Conservation (phyloP, 129 eudicot genomes). For the Lonicera japonica region DNA sequence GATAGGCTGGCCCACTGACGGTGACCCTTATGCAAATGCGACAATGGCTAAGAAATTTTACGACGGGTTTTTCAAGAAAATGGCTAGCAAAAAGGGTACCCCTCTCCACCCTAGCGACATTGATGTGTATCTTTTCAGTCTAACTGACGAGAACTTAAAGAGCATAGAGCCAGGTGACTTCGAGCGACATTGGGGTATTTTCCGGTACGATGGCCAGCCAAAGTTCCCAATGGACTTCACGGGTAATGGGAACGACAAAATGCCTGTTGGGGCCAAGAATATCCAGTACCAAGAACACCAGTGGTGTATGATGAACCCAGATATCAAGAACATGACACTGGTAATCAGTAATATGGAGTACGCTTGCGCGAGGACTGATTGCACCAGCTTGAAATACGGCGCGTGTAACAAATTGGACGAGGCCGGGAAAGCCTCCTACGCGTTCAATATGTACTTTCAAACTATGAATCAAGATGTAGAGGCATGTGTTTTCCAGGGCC, state of each 20-base stretch:
- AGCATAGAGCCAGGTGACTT: constrained; percentile 40
- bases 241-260: constrained; percentile 24
- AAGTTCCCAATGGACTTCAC: constrained; percentile 37
- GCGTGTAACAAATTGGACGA: constrained; percentile 25
- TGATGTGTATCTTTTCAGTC: constrained; percentile 34
- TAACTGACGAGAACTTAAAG: constrained; percentile 38
- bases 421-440: constrained; percentile 32
- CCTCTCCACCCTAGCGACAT: constrained; percentile 37
- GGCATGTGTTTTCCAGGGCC: constrained; percentile 45
- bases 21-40: constrained; percentile 21
- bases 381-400: constrained; percentile 35
- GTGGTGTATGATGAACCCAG: constrained; percentile 48
- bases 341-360: constrained; percentile 18
- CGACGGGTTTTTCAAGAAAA: constrained; percentile 28
- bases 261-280: constrained; percentile 39
- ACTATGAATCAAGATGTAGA: constrained; percentile 42
- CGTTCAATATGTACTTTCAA: constrained; percentile 55
- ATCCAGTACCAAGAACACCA: constrained; percentile 22
- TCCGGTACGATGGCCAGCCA: constrained; percentile 45
- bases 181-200: constrained; percentile 54
- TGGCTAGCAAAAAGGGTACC: constrained; percentile 34
- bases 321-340: constrained; percentile 14
- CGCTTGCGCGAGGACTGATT: constrained; percentile 46
- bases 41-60: constrained; percentile 31
- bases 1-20: constrained; percentile 63